Evolutionary conservation across 1,284 basidiomycete genomes (phyloP).

Genomic region (Pseudozyma pruni): DNA sequence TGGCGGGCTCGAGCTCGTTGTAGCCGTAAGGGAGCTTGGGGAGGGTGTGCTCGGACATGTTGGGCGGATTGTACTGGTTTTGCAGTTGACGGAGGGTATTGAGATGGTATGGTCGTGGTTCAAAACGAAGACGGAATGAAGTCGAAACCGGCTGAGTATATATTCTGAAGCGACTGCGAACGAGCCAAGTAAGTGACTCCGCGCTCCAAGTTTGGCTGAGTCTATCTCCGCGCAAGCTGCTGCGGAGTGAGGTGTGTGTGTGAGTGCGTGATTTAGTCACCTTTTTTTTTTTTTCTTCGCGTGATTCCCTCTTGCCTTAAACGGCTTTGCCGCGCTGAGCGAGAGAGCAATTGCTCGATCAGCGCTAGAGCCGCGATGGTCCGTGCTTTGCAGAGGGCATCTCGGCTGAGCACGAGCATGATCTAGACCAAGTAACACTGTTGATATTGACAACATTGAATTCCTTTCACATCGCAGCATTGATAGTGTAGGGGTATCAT

Average conservation of each 20-base stretch:
- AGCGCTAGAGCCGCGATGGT: neutral
- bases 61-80: constrained; percentile 5
- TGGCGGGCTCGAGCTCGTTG: constrained; percentile 86
- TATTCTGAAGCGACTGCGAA: constrained; percentile 18
- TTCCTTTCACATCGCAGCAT: constrained; percentile 9
- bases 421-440: no score
- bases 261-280: constrained; percentile 7
- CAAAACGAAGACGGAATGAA: no score
- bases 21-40: constrained; percentile 90
- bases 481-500: constrained; percentile 54
- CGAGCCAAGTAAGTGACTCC: constrained; percentile 16
- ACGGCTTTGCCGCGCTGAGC: constrained; percentile 5
- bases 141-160: constrained; percentile 7
- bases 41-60: constrained; percentile 74
- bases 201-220: neutral
- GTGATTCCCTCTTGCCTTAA: constrained; percentile 1
- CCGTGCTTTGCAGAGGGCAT: no score
- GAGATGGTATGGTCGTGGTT: neutral
- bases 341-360: constrained; percentile 17
- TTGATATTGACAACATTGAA: neutral
- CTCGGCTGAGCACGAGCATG: no score
- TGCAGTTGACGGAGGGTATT: neutral
- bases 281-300: neutral
- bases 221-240: neutral
- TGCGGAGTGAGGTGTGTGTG: no score